Percentiles rank a stretch among this genome's conserved stretches.
Evolutionary conservation across 805 yeast species (phyloP).

Genomic region (Metschnikowia santaceciliae): DNA sequence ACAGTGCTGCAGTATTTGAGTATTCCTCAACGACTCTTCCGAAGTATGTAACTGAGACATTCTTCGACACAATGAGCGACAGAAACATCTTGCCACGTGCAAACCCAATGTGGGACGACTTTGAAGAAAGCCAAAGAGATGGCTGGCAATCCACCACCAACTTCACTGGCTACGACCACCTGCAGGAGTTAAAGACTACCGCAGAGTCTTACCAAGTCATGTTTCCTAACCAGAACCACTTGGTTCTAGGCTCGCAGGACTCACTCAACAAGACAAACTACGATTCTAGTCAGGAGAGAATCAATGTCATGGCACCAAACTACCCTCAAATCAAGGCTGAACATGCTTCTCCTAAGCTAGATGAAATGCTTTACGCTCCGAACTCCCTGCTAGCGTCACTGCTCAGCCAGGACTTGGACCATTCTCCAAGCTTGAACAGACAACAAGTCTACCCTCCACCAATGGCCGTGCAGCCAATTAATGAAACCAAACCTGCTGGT

Average conservation of each 20-base stretch:
- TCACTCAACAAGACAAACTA: neutral
- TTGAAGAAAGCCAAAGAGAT: neutral
- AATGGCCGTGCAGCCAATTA: neutral
- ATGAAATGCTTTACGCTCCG: neutral
- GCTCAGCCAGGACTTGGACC: constrained; percentile 1
- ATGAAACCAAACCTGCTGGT: neutral
- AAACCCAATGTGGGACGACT: constrained; percentile 1
- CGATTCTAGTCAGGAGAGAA: neutral
- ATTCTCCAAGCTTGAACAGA: neutral
- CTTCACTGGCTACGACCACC: constrained; percentile 2
- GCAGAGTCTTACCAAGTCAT: constrained; percentile 2
- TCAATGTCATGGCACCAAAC: neutral
- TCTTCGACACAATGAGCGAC: constrained; percentile 2
- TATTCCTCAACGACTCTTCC: neutral
- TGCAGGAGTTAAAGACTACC: neutral
- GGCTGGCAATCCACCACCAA: neutral
- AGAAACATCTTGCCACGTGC: constrained; percentile 3
- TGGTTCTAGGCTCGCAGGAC: constrained; percentile 1
- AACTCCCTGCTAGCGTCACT: neutral
- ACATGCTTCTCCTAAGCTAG: neutral
- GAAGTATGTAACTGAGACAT: constrained; percentile 2
- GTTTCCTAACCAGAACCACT: neutral
- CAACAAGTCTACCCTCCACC: neutral
- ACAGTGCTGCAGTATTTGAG: neutral
- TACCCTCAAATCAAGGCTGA: neutral